These are phyloP conservation scores for Lasiodiplodia sp. DNA, from an alignment of 2,329 filamentous ascomycete genomes.

Conservation along the genomic window DNA sequence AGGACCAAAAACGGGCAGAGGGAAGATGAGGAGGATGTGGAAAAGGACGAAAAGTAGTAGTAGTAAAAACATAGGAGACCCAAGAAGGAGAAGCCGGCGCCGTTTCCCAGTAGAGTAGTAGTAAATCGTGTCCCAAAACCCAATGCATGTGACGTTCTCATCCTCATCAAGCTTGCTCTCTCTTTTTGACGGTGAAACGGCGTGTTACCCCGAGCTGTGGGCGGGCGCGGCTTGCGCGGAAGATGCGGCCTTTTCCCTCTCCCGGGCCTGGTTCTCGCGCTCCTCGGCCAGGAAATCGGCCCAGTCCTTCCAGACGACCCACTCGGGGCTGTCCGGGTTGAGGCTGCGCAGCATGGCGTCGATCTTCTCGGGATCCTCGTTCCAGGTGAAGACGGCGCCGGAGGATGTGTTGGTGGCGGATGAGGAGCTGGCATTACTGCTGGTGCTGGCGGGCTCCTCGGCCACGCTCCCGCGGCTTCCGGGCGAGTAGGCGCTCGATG, in stretches of 20 bases:
- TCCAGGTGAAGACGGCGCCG: constrained; percentile 17
- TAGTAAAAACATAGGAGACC: neutral
- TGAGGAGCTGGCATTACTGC: neutral
- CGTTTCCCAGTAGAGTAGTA: neutral
- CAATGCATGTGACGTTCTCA: constrained; percentile 20
- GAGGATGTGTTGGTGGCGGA: neutral
- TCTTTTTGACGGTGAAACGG: neutral
- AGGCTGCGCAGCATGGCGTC: constrained; percentile 22
- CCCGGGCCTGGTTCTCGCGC: constrained; percentile 2
- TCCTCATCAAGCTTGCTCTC: neutral
- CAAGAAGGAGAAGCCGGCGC: neutral
- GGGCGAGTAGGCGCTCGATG: constrained; percentile 4
- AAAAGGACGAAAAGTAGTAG: neutral
- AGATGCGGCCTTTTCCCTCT: constrained; percentile 1
- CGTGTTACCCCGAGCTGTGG: constrained; percentile 9
- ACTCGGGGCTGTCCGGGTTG: constrained; percentile 25
- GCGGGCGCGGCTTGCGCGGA: constrained; percentile 5
- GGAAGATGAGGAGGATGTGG: neutral
- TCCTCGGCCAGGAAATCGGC: constrained; percentile 26
- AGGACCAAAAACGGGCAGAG: neutral
- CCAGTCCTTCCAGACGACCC: constrained; percentile 30
- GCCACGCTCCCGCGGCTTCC: constrained; percentile 4
- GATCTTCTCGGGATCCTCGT: constrained; percentile 27
- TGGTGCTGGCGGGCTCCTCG: neutral
- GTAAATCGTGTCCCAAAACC: constrained; percentile 1